Conservation (phyloP, 352 stramenopile genomes). For the Phytophthora quininea region DNA sequence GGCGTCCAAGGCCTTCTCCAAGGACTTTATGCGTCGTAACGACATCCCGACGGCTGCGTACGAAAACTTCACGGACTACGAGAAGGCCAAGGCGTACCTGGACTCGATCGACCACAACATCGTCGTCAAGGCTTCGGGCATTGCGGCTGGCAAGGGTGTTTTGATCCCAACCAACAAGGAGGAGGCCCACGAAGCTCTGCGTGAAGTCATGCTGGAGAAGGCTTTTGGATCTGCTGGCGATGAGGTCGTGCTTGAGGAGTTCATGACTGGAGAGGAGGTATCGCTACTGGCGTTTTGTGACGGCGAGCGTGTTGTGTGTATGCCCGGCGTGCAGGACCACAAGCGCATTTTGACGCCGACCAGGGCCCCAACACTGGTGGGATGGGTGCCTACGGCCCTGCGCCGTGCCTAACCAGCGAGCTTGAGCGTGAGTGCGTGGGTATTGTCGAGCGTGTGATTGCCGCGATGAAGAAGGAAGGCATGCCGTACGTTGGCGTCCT, state of each 20-base stretch:
- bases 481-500: slow-evolving; percentile 98
- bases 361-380: slow-evolving; percentile 98
- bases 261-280: slow-evolving; percentile 97
- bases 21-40: slow-evolving; percentile 99
- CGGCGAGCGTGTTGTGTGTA: slow-evolving; percentile 94
- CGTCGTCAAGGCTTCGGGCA: slow-evolving; percentile 99
- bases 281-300: slow-evolving; percentile 98
- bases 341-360: slow-evolving; percentile 99
- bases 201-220: slow-evolving; percentile 98
- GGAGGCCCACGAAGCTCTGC: slow-evolving; percentile 92
- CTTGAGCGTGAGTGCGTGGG: slow-evolving; percentile 93
- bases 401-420: slow-evolving; percentile 94
- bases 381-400: slow-evolving; percentile 99
- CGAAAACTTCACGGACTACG: slow-evolving; percentile 95
- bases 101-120: slow-evolving; percentile 94
- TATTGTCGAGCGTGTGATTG: slow-evolving; percentile 80
- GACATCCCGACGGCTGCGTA: slow-evolving; percentile 98
- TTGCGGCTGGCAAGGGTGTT: slow-evolving; percentile 99
- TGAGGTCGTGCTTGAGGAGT: slow-evolving; percentile 98
- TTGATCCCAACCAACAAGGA: slow-evolving; percentile 94
- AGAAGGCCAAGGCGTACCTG: slow-evolving; percentile 92
- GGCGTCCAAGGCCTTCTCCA: slow-evolving; percentile 98
- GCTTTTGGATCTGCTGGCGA: slow-evolving; percentile 96
- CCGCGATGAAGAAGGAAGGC: slow-evolving; percentile 92
- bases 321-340: slow-evolving; percentile 99